Conservation (phyloP, 2,329 filamentous ascomycete genomes). For the Dendrostoma leiphaemia region DNA sequence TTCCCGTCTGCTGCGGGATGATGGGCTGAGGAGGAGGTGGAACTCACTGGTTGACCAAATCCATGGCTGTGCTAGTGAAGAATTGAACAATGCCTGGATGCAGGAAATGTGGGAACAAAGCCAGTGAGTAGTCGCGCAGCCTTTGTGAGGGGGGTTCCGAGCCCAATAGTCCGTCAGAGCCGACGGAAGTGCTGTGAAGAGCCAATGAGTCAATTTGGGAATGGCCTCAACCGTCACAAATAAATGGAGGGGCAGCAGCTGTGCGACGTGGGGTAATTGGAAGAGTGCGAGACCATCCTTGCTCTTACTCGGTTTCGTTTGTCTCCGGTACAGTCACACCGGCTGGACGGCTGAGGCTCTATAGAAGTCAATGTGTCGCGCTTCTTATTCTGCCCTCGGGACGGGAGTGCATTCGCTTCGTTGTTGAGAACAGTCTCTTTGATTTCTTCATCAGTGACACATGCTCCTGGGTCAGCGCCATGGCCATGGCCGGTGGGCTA, state of each 20-base stretch:
- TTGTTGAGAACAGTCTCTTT: too few relatives aligned
- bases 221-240: slow-evolving; percentile 8
- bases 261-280: background rate
- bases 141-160: background rate
- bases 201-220: slow-evolving; percentile 13
- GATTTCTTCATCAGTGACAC: too few relatives aligned
- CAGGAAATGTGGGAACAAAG: background rate
- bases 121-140: background rate
- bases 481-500: too few relatives aligned
- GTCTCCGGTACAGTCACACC: too few relatives aligned
- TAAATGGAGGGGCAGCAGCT: slow-evolving; percentile 8
- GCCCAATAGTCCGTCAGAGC: slow-evolving; percentile 4
- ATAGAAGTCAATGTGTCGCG: background rate
- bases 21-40: slow-evolving; percentile 9
- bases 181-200: background rate
- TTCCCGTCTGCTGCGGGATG: too few relatives aligned
- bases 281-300: background rate
- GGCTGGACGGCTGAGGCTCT: background rate
- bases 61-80: slow-evolving; percentile 35
- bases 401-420: too few relatives aligned
- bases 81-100: background rate
- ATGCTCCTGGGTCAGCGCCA: too few relatives aligned
- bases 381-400: background rate
- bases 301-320: background rate
- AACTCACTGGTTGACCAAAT: slow-evolving; percentile 54